Conservation (phyloP, 2,329 filamentous ascomycete species). For the Fusarium sp. region DNA sequence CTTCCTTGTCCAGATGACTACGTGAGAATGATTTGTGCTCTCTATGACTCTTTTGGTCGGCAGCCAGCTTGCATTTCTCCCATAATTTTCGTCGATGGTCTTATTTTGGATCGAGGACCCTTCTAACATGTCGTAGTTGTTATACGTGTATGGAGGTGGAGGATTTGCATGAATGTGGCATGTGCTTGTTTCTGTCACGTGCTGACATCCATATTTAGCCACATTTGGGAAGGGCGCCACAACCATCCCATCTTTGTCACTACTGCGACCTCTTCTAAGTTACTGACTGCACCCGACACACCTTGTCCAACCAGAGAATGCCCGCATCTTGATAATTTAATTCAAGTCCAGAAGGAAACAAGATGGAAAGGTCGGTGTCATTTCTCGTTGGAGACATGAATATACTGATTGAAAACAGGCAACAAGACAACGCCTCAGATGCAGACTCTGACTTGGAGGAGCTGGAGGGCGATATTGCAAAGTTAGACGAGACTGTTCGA, state of each 20-base stretch:
- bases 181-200: neutral
- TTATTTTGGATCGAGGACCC: neutral
- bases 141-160: neutral
- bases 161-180: neutral
- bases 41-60: neutral
- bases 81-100: neutral
- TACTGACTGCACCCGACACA: neutral
- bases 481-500: constrained; percentile 52
- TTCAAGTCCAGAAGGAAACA: neutral
- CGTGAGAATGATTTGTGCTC: neutral
- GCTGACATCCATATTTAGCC: neutral
- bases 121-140: neutral
- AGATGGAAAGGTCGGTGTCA: constrained; percentile 6
- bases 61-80: neutral
- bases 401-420: constrained; percentile 16
- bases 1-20: neutral
- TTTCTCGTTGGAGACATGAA: neutral
- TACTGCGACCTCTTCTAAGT: neutral
- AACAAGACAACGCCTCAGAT: constrained; percentile 46
- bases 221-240: neutral
- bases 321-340: neutral
- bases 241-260: neutral
- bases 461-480: constrained; percentile 54
- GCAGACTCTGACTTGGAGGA: constrained; percentile 56
- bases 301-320: neutral